Evolutionary conservation across 2,329 filamentous ascomycete genomes (phyloP).

Genomic region (Periconia digitata): DNA sequence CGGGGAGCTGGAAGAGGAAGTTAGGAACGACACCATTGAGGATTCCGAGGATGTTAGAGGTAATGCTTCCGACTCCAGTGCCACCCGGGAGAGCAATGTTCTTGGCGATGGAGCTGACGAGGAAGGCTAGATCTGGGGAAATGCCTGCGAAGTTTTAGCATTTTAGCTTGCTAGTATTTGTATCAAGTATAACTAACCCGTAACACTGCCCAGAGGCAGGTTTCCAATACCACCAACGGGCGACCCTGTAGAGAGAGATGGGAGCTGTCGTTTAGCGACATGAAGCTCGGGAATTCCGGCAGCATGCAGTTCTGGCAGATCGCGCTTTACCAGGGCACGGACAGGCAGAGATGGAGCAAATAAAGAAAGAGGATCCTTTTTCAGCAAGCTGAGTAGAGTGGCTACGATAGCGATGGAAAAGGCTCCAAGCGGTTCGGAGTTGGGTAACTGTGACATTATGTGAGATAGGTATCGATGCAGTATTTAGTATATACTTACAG

Average conservation of each 20-base stretch:
- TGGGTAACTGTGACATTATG: slow-evolving; percentile 8
- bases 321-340: slow-evolving; percentile 13
- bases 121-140: slow-evolving; percentile 13
- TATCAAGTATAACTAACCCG: slow-evolving; percentile 4
- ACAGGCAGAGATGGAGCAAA: slow-evolving; percentile 13
- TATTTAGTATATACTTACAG: slow-evolving; percentile 1
- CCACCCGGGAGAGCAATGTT: slow-evolving; percentile 18
- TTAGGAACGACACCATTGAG: slow-evolving; percentile 16
- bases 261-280: slow-evolving; percentile 7
- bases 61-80: slow-evolving; percentile 14
- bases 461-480: background rate
- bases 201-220: slow-evolving; percentile 12
- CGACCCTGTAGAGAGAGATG: slow-evolving; percentile 12
- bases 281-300: slow-evolving; percentile 7
- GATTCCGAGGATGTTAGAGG: slow-evolving; percentile 11
- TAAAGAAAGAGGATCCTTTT: slow-evolving; percentile 19
- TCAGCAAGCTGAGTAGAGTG: slow-evolving; percentile 17
- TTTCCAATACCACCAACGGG: slow-evolving; percentile 11
- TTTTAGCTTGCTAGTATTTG: background rate
- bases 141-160: slow-evolving; percentile 8
- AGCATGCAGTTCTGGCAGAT: slow-evolving; percentile 11
- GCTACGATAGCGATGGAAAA: slow-evolving; percentile 18
- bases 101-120: slow-evolving; percentile 18
- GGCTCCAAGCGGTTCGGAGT: slow-evolving; percentile 14
- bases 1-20: slow-evolving; percentile 23